Conservation (phyloP, 106 monocot species). For the Apostasia ramifera region DNA sequence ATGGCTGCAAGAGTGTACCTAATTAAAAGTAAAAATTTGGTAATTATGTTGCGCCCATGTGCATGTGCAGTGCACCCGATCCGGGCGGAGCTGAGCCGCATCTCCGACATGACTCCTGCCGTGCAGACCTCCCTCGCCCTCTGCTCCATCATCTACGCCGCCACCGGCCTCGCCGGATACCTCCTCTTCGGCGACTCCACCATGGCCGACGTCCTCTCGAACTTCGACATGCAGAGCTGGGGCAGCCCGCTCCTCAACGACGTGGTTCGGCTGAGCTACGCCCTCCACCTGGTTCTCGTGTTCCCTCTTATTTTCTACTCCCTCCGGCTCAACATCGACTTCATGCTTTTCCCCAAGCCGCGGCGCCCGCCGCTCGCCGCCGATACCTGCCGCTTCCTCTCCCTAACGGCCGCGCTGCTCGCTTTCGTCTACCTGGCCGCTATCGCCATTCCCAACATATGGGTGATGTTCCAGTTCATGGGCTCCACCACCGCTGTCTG, state of each 20-base stretch:
- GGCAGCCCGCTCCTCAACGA: conserved; percentile 37
- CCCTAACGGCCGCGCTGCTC: conserved; percentile 36
- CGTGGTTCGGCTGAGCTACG: conserved; percentile 84
- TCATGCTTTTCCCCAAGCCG: conserved; percentile 41
- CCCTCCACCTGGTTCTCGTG: conserved; percentile 69
- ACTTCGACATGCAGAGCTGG: conserved; percentile 42
- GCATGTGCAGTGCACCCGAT: conserved; percentile 64
- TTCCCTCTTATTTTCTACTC: conserved; percentile 74
- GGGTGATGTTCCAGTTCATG: conserved; percentile 68
- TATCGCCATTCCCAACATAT: conserved; percentile 70
- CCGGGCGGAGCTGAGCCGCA: conserved; percentile 39
- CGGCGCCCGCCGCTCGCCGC: conserved; percentile 10
- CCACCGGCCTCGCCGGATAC: conserved; percentile 62
- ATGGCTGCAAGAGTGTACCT: no score
- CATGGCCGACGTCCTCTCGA: conserved; percentile 74
- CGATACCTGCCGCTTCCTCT: conserved; percentile 32
- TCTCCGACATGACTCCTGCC: conserved; percentile 64
- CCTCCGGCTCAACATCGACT: conserved; percentile 68
- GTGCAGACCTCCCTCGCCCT: conserved; percentile 59
- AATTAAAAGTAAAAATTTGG: no score
- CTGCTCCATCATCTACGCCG: conserved; percentile 60
- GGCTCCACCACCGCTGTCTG: conserved; percentile 74
- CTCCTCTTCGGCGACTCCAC: conserved; percentile 83
- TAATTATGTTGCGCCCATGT: neutral
- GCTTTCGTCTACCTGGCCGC: conserved; percentile 44